Percentiles rank a stretch among this genome's conserved stretches.
These are phyloP conservation scores for Talaromyces sp. DNA, from an alignment of 2,329 filamentous ascomycete species.

Conservation along the genomic window DNA sequence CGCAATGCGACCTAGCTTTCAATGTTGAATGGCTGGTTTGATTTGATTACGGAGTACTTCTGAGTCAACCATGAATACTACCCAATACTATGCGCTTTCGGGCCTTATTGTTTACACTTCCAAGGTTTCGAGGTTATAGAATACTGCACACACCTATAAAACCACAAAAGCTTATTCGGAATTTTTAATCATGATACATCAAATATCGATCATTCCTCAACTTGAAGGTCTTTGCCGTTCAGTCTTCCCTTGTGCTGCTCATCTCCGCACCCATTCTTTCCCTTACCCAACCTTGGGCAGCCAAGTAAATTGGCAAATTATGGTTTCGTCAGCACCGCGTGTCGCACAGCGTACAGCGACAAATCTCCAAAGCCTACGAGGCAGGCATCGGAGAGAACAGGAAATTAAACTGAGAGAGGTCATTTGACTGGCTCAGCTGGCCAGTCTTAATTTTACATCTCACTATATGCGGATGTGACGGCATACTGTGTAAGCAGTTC, in stretches of 20 bases:
- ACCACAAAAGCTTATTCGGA: background rate
- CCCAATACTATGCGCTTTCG: too few species aligned
- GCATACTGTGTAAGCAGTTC: slow-evolving; percentile 5
- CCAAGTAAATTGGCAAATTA: slow-evolving; percentile 13
- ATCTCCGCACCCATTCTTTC: background rate
- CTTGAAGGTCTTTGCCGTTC: background rate
- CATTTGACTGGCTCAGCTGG: slow-evolving; percentile 22
- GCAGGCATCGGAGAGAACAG: background rate
- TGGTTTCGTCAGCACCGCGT: slow-evolving; percentile 18
- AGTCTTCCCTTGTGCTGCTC: too few species aligned
- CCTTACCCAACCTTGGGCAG: slow-evolving; percentile 1
- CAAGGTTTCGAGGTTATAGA: too few species aligned
- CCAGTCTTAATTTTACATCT: background rate
- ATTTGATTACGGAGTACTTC: too few species aligned
- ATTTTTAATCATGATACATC: background rate
- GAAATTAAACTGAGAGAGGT: slow-evolving; percentile 9
- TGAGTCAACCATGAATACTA: too few species aligned
- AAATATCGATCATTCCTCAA: background rate
- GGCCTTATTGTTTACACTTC: too few species aligned
- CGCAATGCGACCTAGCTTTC: too few species aligned
- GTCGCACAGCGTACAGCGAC: slow-evolving; percentile 8
- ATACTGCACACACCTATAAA: too few species aligned
- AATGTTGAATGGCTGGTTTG: too few species aligned
- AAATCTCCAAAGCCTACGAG: background rate
- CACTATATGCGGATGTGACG: slow-evolving; percentile 12